Evolutionary conservation across 2,329 filamentous ascomycete genomes (phyloP).

Genomic region (Lachnellula hyalina): DNA sequence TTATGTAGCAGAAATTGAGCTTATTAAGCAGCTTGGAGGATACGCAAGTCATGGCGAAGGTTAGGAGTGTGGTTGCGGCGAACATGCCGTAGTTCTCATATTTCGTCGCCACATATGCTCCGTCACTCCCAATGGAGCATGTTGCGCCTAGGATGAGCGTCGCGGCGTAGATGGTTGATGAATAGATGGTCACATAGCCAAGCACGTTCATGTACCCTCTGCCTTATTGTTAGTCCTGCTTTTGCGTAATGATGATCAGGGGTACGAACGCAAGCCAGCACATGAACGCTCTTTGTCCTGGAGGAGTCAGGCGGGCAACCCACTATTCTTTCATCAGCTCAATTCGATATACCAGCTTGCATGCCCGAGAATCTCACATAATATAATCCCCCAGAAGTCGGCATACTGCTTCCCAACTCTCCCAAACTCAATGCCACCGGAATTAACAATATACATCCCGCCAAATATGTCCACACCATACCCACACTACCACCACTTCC

Average conservation of each 20-base stretch:
- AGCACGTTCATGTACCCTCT: conserved; percentile 32
- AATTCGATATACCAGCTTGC: background rate
- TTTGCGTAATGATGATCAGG: background rate
- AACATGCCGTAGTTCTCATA: conserved; percentile 32
- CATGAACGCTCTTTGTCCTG: conserved; percentile 28
- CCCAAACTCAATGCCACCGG: conserved; percentile 29
- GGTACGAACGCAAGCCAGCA: conserved; percentile 32
- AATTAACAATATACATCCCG: conserved; percentile 28
- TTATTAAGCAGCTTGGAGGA: conserved; percentile 24
- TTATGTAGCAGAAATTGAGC: conserved; percentile 29
- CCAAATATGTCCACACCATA: conserved; percentile 31
- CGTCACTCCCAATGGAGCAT: conserved; percentile 24
- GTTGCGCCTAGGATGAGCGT: conserved; percentile 29
- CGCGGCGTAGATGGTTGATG: conserved; percentile 31
- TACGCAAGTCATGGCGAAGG: conserved; percentile 31
- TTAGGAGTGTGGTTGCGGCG: conserved; percentile 26
- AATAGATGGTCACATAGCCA: conserved; percentile 31
- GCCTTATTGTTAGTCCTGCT: conserved; percentile 2
- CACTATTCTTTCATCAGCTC: conserved; percentile 19
- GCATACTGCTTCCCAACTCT: conserved; percentile 30
- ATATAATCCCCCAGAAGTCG: conserved; percentile 30
- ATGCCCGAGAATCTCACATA: conserved; percentile 18
- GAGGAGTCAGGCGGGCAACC: conserved; percentile 30
- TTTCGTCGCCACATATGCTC: conserved; percentile 23
- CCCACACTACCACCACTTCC: conserved; percentile 28